These are phyloP conservation scores for Microdochium bolleyi DNA, from an alignment of 2,329 filamentous ascomycete species.

Conservation along the genomic window DNA sequence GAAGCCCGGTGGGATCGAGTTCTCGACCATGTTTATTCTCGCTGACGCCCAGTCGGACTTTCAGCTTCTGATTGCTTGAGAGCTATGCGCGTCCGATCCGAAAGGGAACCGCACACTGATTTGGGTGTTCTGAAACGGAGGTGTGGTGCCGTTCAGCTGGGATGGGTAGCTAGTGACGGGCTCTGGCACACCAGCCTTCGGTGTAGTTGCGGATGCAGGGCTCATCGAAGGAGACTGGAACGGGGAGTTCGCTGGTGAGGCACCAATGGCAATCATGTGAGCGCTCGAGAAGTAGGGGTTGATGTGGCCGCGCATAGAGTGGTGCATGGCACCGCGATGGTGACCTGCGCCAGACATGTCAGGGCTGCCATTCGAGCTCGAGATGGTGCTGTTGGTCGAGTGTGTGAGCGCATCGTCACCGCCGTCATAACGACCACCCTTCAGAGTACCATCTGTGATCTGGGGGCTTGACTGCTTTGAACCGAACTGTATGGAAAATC, in stretches of 20 bases:
- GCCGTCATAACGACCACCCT: slow-evolving; percentile 34
- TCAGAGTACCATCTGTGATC: slow-evolving; percentile 38
- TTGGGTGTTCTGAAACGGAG: slow-evolving; percentile 6
- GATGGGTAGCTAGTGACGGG: slow-evolving; percentile 4
- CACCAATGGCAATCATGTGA: slow-evolving; percentile 18
- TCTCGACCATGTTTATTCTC: background rate
- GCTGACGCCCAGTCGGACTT: background rate
- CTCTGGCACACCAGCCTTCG: slow-evolving; percentile 17
- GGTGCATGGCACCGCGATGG: slow-evolving; percentile 30
- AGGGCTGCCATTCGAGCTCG: slow-evolving; percentile 29
- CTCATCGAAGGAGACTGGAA: slow-evolving; percentile 20
- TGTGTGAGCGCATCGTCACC: slow-evolving; percentile 23
- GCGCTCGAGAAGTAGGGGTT: slow-evolving; percentile 26
- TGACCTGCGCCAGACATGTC: slow-evolving; percentile 22
- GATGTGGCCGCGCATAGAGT: slow-evolving; percentile 28
- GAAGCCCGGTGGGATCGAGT: too few relatives aligned
- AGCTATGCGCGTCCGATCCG: background rate
- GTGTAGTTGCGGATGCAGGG: slow-evolving; percentile 22
- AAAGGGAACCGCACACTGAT: background rate
- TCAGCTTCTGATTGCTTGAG: background rate
- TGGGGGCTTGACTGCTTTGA: slow-evolving; percentile 48
- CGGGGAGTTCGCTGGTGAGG: slow-evolving; percentile 25
- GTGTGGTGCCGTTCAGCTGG: slow-evolving; percentile 33
- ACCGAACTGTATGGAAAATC: slow-evolving; percentile 42
- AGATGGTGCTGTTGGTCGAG: slow-evolving; percentile 24